Base-by-base conservation (phyloP, 371 early-diverging fungal genomes). In the Mucor sp. region DNA sequence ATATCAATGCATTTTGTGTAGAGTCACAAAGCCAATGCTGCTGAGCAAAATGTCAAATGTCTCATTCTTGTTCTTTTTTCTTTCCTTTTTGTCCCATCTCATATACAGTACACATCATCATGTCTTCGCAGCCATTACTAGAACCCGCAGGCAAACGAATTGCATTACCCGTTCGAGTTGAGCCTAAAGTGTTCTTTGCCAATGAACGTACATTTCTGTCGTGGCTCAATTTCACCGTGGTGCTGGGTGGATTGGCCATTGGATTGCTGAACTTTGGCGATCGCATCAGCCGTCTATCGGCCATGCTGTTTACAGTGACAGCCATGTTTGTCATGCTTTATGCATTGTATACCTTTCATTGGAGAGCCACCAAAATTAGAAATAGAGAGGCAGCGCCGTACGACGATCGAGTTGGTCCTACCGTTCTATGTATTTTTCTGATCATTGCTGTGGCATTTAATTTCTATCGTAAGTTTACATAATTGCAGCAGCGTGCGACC, bases 161-260 rank as follows among this genome's bases (percentile, higher is more conserved):
- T 47, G 87, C 87, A 7, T 77, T 90, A 9, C 93, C 93, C 0
- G 89, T 92, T 50, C 87, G 95, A 21, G 87, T 96, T 6, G 97
- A 97, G 71, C 97, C 97, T 41, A 97, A 97, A 78, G 95, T 95
- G 14, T 96, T 94, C 77, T 97, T 97, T 83, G 97, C 97, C 62
- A 97, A 97, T 74, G 97, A 97, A 80, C 84, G 97, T 41, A 97
- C 97, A 8, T 97, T 97, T 76, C 78, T 97, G 58, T 87, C 93
- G 9, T 87, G 87, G 87, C 74, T 87, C 23, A 84, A 88, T 69
- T 87, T 87, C 67, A 72, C 88, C 19, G 81, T 88, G 12, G 78
- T 87, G 23, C 76, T 91, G 6, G 89, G 89, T 12, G 89, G 87
- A 39, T 74, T 91, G 11, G 85, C 88, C 6, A 69, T 91, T 30